phyloP scores from a whole-genome alignment of 2,329 filamentous ascomycete species.

The Colletotrichum lindemuthianum region DNA sequence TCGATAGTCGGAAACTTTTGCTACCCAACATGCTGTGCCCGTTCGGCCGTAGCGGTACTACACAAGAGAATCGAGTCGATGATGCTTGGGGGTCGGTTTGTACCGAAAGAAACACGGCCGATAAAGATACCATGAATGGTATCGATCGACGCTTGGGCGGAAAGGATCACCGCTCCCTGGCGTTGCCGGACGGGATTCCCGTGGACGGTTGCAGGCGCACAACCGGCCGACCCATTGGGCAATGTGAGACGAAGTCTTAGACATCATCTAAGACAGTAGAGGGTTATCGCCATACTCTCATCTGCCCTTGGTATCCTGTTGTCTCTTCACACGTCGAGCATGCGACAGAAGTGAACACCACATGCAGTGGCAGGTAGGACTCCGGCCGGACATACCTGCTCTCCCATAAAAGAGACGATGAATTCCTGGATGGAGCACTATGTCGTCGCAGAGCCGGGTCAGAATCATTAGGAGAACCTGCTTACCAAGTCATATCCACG shows the following conservation, averaged over 20 bases:
- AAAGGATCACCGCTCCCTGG: background rate
- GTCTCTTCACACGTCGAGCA: background rate
- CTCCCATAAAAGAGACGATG: background rate
- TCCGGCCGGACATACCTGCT: background rate
- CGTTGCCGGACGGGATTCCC: constrained; percentile 9
- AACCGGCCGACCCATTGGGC: constrained; percentile 1
- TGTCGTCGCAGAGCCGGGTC: background rate
- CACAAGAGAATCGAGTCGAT: no score
- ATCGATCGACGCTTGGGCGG: constrained; percentile 3
- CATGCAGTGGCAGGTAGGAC: background rate
- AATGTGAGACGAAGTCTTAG: constrained; percentile 12
- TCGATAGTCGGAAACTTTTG: no score
- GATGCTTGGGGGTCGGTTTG: no score
- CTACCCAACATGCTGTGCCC: no score
- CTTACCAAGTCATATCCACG: background rate
- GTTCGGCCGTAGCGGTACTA: no score
- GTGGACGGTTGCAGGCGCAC: constrained; percentile 19
- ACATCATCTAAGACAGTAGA: constrained; percentile 28
- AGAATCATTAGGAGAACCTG: background rate
- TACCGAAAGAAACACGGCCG: no score
- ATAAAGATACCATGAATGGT: background rate
- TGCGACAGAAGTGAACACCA: background rate
- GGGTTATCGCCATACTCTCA: background rate
- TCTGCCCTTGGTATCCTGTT: background rate
- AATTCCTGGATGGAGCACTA: background rate